Evolutionary conservation across 495 filamentous ascomycete species (phyloP).

Genomic region (Aspergillus nidulans): DNA sequence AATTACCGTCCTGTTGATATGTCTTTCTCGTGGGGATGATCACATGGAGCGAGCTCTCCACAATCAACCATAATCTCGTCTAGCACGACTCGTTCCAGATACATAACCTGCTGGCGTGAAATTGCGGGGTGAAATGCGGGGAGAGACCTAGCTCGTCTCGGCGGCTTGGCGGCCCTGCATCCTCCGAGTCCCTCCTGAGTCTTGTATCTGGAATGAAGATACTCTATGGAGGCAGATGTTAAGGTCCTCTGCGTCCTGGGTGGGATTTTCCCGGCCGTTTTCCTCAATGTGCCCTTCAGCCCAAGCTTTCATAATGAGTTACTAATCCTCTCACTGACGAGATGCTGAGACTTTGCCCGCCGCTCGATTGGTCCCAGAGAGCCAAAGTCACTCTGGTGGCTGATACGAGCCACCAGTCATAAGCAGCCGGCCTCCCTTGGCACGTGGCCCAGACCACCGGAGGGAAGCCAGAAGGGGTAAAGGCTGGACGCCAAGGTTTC

Average conservation of each 20-base stretch:
- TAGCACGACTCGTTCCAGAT: not conserved
- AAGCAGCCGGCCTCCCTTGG: not conserved
- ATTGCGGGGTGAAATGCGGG: not conserved
- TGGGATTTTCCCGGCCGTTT: no score
- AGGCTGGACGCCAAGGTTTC: not conserved
- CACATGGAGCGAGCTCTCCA: not conserved
- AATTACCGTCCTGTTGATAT: not conserved
- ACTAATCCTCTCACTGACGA: not conserved
- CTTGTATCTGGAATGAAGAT: no score
- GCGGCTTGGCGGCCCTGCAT: not conserved
- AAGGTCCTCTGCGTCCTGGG: no score
- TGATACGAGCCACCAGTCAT: not conserved
- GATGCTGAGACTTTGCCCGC: not conserved
- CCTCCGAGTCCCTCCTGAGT: no score
- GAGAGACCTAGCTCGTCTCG: not conserved
- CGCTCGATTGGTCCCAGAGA: not conserved
- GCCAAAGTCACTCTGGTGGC: not conserved
- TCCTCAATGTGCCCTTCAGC: no score
- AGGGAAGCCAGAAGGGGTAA: not conserved
- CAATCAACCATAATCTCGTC: not conserved
- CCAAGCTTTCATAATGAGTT: not conserved
- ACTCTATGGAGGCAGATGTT: no score
- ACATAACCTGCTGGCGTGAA: not conserved
- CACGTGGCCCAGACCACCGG: not conserved
- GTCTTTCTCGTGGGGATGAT: not conserved